Conservation (phyloP, 129 eudicot species). For the Logfia minima region DNA sequence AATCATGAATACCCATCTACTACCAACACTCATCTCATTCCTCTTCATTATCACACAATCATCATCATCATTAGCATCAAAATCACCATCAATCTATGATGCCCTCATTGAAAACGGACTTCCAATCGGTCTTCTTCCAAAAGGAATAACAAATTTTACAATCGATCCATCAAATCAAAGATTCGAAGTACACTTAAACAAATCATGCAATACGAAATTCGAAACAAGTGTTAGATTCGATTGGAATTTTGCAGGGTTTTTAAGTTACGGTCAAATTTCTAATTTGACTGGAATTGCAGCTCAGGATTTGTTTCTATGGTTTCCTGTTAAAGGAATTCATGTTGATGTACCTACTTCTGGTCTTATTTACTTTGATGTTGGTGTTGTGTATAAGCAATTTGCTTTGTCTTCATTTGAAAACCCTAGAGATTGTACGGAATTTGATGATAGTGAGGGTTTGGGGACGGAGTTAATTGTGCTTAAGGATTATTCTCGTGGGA, state of each 20-base stretch:
- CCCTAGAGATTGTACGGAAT: conserved; percentile 56
- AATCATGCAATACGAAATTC: conserved; percentile 62
- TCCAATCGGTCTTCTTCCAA: conserved; percentile 82
- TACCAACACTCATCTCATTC: background rate
- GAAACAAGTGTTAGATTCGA: conserved; percentile 70
- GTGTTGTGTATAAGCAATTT: conserved; percentile 72
- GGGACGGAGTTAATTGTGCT: conserved; percentile 15
- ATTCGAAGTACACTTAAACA: conserved; percentile 50
- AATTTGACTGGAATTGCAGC: conserved; percentile 71
- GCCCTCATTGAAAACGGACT: conserved; percentile 55
- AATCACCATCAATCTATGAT: conserved; percentile 45
- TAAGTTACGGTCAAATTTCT: conserved; percentile 48
- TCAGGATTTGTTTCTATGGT: conserved; percentile 85
- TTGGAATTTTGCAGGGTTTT: conserved; percentile 49
- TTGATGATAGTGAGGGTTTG: conserved; percentile 12
- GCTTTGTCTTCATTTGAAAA: conserved; percentile 69
- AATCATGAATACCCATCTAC: background rate
- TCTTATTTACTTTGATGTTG: conserved; percentile 77
- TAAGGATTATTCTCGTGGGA: conserved; percentile 20
- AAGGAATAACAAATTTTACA: conserved; percentile 53
- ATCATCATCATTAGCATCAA: conserved; percentile 16
- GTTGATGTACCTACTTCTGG: conserved; percentile 90
- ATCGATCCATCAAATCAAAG: conserved; percentile 46
- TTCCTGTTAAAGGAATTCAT: conserved; percentile 66
- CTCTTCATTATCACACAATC: conserved; percentile 8